Evolutionary conservation across 164 flowering plant species (phyloP).

Genomic region (Macadamia tetraphylla): DNA sequence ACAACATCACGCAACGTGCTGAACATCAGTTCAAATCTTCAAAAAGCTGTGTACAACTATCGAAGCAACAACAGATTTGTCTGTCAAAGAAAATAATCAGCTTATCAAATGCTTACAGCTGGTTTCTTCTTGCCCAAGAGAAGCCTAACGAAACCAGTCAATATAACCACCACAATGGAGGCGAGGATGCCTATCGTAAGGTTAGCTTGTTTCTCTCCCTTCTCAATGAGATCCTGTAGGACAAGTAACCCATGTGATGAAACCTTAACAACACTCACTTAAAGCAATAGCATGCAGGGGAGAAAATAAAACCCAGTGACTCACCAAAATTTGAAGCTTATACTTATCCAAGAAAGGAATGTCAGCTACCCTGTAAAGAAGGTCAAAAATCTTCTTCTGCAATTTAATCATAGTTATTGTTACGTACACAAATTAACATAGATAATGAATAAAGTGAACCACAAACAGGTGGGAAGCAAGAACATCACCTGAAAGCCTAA

Average conservation of each 20-base stretch:
- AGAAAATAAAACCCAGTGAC: constrained; percentile 9
- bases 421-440: neutral
- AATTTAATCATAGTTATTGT: constrained; percentile 2
- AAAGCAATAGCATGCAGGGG: too few species aligned
- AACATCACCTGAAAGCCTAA: constrained; percentile 57
- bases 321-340: constrained; percentile 59
- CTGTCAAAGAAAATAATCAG: neutral
- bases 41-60: too few species aligned
- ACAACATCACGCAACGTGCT: neutral
- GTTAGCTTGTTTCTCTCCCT: constrained; percentile 82
- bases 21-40: neutral
- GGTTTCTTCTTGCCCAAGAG: constrained; percentile 86
- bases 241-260: constrained; percentile 4
- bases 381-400: constrained; percentile 79
- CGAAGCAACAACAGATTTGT: too few species aligned
- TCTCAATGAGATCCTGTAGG: constrained; percentile 73
- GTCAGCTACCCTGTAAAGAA: constrained; percentile 73
- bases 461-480: neutral
- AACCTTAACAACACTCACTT: neutral
- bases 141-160: constrained; percentile 46
- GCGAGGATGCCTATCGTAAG: constrained; percentile 63
- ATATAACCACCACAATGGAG: constrained; percentile 42
- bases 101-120: constrained; percentile 25
- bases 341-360: constrained; percentile 64
- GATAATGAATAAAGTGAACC: neutral